Percentiles rank a stretch among this genome's conserved stretches.
Evolutionary conservation across 2,329 filamentous ascomycete species (phyloP).

Genomic region (Ophiostoma sp.): DNA sequence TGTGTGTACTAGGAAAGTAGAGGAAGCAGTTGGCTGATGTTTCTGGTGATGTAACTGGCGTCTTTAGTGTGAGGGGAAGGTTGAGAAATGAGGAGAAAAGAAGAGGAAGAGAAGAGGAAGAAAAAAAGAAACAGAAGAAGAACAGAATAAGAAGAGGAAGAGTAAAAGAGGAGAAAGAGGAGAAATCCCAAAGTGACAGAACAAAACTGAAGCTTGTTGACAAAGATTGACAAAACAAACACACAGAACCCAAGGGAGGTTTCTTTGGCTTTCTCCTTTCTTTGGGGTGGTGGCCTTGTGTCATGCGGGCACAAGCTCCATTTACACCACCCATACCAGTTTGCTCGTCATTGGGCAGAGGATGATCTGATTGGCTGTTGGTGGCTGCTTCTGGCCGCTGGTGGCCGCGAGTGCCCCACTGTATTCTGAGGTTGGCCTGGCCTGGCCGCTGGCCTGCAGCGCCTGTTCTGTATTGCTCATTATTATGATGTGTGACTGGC

Average conservation of each 20-base stretch:
- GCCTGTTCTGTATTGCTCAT: not conserved
- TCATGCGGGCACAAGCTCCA: not conserved
- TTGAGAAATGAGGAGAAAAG: not conserved
- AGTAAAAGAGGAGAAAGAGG: not conserved
- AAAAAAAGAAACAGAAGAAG: not conserved
- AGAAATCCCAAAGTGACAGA: not conserved
- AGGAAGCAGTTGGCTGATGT: not conserved
- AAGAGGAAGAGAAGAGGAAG: not conserved
- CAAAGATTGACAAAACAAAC: not conserved
- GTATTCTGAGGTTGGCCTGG: not conserved
- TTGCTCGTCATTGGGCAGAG: constrained; percentile 24
- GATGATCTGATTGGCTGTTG: not conserved
- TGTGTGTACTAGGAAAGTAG: no score
- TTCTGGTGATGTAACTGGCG: not conserved
- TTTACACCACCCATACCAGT: constrained; percentile 19
- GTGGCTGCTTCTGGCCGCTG: no score
- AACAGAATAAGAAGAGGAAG: not conserved
- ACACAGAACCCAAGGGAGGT: not conserved
- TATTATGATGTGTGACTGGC: not conserved
- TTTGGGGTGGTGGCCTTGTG: not conserved
- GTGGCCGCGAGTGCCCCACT: not conserved
- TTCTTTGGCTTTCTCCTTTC: not conserved
- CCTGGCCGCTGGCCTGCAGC: not conserved
- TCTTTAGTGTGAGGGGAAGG: not conserved
- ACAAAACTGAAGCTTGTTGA: not conserved